Percentiles rank a stretch among this genome's conserved stretches.
phyloP scores from a whole-genome alignment of 2,329 filamentous ascomycete genomes.

The Xylogone sp. region DNA sequence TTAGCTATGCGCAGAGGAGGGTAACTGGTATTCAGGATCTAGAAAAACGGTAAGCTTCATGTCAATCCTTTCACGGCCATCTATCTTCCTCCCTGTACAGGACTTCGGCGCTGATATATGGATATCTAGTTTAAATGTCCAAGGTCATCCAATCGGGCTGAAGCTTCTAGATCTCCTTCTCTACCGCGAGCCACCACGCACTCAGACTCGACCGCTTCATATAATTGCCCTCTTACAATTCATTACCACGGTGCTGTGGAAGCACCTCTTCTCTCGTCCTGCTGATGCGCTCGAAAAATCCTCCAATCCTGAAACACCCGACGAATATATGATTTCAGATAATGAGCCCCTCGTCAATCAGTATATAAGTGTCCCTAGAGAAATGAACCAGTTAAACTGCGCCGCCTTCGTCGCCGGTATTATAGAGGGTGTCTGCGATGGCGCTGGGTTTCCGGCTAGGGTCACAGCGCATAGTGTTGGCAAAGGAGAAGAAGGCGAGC shows the following conservation, averaged over 20 bases:
- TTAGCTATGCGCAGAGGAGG: constrained; percentile 85
- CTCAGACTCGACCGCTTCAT: constrained; percentile 74
- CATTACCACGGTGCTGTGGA: constrained; percentile 89
- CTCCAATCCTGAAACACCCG: constrained; percentile 73
- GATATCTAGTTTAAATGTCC: constrained; percentile 69
- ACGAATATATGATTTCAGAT: constrained; percentile 99
- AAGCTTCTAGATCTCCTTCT: constrained; percentile 94
- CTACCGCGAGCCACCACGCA: constrained; percentile 70
- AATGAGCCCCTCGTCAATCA: constrained; percentile 96
- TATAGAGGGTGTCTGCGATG: constrained; percentile 93
- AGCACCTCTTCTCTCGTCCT: constrained; percentile 84
- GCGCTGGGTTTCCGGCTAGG: constrained; percentile 80
- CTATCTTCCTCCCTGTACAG: background rate
- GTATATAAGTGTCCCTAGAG: constrained; percentile 87
- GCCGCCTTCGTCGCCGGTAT: constrained; percentile 94
- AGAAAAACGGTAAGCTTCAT: constrained; percentile 68
- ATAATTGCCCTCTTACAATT: constrained; percentile 92
- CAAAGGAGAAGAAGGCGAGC: constrained; percentile 57
- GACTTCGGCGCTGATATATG: constrained; percentile 4
- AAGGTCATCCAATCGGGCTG: constrained; percentile 91
- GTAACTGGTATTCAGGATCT: constrained; percentile 92
- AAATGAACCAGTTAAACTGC: constrained; percentile 96
- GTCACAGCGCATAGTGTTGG: constrained; percentile 84
- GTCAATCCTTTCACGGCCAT: background rate
- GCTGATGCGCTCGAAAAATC: constrained; percentile 92